Evolutionary conservation across 2,329 filamentous ascomycete genomes (phyloP), one percentile per base, ranked within the genome.

Genomic region (Coniochaeta sp.): DNA sequence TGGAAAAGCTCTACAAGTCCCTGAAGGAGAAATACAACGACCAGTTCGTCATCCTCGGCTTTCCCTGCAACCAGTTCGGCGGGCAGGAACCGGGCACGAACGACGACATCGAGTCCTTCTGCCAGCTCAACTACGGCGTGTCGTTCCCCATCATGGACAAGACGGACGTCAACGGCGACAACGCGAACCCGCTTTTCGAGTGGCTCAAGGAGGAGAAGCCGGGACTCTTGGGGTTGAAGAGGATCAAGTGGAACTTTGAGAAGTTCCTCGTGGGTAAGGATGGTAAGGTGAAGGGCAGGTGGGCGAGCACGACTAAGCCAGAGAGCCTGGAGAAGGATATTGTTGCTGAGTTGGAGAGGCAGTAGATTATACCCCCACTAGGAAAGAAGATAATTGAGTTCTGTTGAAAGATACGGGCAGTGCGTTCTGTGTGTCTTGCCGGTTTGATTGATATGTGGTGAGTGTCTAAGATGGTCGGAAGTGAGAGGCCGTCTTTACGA

Each of bases 241-340:
- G 85, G 56, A 78, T 99, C 63, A 96, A 97, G 86, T 99, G 94
- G 94, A 99, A 99, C 75, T 99, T 97, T 76, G 94, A 99, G 72
- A 99, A 99, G 82, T 99, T 96, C 73, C 74, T 99, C 57, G 76
- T 99, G 58, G 87, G 86, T 55, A 81, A 82, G 56, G 90, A 97
- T 69, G 94, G 94, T 24, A 80, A 86, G 72, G 90, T 97, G 60
- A 87, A 88, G 72, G 80, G 80, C 26, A 77, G 94, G 58, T 99
- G 91, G 90, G 88, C 89, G 30, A 92, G 88, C 69, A 87, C 83
- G 16, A 90, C 87, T 54, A 94, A 91, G 78, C 94, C 94, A 1
- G 89, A 92, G 74, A 71, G 72, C 33, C 72, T 99, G 61, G 87
- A 92, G 81, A 76, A 78, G 56, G 71, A 78, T 4, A 91, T 96